Percentiles rank a stretch among this genome's conserved stretches.
Conservation (phyloP, 148 eudicot genomes). For the Gaultheria prostrata region DNA sequence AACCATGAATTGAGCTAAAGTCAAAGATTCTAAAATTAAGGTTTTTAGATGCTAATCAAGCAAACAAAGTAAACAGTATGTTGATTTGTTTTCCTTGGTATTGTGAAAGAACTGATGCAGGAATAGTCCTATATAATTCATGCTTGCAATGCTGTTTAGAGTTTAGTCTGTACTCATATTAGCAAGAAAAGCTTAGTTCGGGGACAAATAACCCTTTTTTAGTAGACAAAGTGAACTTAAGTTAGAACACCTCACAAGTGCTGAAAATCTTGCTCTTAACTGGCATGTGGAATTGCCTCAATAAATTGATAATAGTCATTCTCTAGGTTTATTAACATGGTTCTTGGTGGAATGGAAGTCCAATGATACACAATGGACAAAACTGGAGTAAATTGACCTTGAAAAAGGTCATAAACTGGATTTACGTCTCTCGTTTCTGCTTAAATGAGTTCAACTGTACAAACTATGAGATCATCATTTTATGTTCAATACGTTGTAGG, state of each 20-base stretch:
- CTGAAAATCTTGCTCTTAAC: not conserved
- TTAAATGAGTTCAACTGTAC: not conserved
- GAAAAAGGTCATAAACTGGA: not conserved
- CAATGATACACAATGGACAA: not conserved
- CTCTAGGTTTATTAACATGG: not conserved
- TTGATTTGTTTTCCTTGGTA: not conserved
- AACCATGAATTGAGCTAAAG: not conserved
- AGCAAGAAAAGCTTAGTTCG: not conserved
- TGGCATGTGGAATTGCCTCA: not conserved
- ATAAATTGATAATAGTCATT: not conserved
- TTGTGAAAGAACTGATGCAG: not conserved
- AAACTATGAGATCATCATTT: not conserved
- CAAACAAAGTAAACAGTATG: not conserved
- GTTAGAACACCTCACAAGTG: not conserved
- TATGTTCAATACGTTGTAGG: conserved; percentile 32
- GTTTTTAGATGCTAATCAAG: not conserved
- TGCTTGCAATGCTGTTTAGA: not conserved
- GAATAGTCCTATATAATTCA: not conserved
- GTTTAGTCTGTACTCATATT: not conserved
- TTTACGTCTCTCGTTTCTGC: not conserved
- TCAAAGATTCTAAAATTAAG: not conserved
- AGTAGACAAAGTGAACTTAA: not conserved
- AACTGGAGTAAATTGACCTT: conserved; percentile 7
- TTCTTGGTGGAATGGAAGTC: not conserved
- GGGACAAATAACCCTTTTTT: not conserved